Evolutionary conservation across 768 basidiomycete species (phyloP), one percentile per base, ranked within the genome.

Genomic region (Clitopilus hobsonii): DNA sequence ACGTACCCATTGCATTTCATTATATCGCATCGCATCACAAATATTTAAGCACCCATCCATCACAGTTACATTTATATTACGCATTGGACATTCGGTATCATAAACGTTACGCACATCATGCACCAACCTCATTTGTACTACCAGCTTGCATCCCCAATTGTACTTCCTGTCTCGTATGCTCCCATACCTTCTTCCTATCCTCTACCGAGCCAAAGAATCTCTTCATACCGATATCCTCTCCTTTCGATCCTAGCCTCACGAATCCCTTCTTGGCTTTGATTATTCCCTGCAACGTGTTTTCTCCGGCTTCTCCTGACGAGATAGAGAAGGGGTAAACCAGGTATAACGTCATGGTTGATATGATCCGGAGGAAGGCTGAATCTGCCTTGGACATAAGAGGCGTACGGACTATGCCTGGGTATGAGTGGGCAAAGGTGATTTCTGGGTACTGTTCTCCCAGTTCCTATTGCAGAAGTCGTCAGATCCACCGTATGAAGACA

Each of bases 401-500:
- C 0, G 78, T 78, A 11, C 70, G 65, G 7, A 79, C 77, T 4
- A 62, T 29, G 6, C 76, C 77, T 1, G 76, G 75, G 41, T 65
- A 68, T 0, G 70, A 58, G 55, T 77, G 76, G 10, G 71, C 64
- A 58, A 78, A 79, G 0, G 71, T 67, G 11, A 77, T 54, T 8
- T 45, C 60, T 7, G 75, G 75, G 29, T 77, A 58, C 7, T 61
- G 68, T 4, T 59, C 59, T 0, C 71, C 65, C 45, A 72, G 73
- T 52, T 70, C 65, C 77, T 78, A 32, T 45, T 10, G 41, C 10
- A 10, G 50, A 13, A 27, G 5, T 5, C 27, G 11, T 20, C 28
- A 10, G 26, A 51, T 28, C 27, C 8, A 27, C 8, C 26, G 24
- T 51, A 6, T 7, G 22, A 16, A 51, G 5, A 32, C 49, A 22